Evolutionary conservation across 371 early-diverging fungal genomes (phyloP).

Genomic region (Furculomyces boomerangus): DNA sequence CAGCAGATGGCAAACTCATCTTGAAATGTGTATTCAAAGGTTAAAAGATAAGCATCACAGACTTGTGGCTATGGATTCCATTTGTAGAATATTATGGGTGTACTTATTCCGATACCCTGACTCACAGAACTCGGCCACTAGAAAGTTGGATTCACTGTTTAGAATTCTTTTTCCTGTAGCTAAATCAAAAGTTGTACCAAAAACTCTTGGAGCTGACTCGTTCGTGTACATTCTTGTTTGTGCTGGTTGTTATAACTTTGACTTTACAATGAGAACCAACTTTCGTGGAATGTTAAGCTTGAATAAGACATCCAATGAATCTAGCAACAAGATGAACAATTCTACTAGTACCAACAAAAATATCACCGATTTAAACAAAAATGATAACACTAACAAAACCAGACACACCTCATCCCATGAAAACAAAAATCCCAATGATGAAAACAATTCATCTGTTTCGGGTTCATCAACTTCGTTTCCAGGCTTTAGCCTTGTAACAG

Average conservation of each 20-base stretch:
- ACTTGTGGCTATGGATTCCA: slow-evolving; percentile 50
- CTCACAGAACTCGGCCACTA: slow-evolving; percentile 23
- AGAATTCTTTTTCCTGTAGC: slow-evolving; percentile 43
- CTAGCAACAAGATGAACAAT: background rate
- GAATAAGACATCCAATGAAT: slow-evolving; percentile 57
- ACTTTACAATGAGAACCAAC: slow-evolving; percentile 55
- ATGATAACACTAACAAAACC: background rate
- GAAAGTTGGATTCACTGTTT: slow-evolving; percentile 20
- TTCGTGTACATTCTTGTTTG: slow-evolving; percentile 68
- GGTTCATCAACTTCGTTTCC: background rate
- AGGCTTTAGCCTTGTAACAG: background rate
- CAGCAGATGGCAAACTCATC: slow-evolving; percentile 49
- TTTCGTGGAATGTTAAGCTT: slow-evolving; percentile 47
- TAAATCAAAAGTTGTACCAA: slow-evolving; percentile 44
- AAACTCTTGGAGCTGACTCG: slow-evolving; percentile 49
- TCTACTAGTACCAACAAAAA: too few species aligned
- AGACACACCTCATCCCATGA: background rate
- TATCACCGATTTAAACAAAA: background rate
- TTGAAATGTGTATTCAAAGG: slow-evolving; percentile 59
- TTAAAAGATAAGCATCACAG: slow-evolving; percentile 65
- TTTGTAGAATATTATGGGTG: slow-evolving; percentile 78
- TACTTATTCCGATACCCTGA: slow-evolving; percentile 78
- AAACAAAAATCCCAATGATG: background rate
- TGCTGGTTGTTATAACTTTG: slow-evolving; percentile 56
- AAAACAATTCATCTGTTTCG: background rate